Evolutionary conservation across 352 stramenopile species (phyloP).

Genomic region (Phytophthora parvispora): DNA sequence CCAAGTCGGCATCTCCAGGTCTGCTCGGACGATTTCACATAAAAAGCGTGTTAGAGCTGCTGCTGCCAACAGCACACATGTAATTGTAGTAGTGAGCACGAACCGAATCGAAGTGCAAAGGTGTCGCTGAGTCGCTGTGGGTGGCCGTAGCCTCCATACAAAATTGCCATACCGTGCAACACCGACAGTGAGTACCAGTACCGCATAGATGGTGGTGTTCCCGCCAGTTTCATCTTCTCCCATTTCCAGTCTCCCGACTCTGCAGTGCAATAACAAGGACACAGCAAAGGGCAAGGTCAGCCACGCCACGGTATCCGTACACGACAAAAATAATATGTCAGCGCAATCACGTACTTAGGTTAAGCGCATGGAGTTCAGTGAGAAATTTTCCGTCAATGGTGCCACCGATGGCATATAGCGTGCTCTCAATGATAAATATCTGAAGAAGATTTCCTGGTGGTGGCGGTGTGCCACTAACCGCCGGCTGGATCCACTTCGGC

Average conservation of each 20-base stretch:
- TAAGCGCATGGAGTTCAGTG: constrained; percentile 58
- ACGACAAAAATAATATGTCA: not conserved
- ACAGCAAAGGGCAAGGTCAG: not conserved
- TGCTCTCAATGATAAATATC: constrained; percentile 57
- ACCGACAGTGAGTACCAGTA: constrained; percentile 72
- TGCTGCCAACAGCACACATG: not conserved
- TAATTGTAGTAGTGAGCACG: constrained; percentile 10
- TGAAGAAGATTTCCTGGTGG: constrained; percentile 58
- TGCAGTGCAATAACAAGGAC: constrained; percentile 23
- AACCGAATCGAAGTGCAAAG: constrained; percentile 67
- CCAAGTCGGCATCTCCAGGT: constrained; percentile 56
- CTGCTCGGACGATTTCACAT: constrained; percentile 16
- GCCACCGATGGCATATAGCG: constrained; percentile 64
- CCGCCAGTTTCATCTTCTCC: constrained; percentile 54
- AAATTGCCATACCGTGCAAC: constrained; percentile 50
- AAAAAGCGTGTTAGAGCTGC: constrained; percentile 9
- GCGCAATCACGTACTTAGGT: constrained; percentile 51
- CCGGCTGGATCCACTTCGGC: constrained; percentile 46
- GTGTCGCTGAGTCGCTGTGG: constrained; percentile 58
- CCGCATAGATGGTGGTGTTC: constrained; percentile 61
- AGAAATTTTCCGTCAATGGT: constrained; percentile 73
- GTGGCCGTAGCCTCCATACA: constrained; percentile 71
- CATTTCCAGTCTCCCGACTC: constrained; percentile 57
- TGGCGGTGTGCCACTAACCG: constrained; percentile 44
- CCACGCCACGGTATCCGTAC: not conserved